Evolutionary conservation across 164 flowering plant species (phyloP).

Genomic region (Berberis vulgaris): DNA sequence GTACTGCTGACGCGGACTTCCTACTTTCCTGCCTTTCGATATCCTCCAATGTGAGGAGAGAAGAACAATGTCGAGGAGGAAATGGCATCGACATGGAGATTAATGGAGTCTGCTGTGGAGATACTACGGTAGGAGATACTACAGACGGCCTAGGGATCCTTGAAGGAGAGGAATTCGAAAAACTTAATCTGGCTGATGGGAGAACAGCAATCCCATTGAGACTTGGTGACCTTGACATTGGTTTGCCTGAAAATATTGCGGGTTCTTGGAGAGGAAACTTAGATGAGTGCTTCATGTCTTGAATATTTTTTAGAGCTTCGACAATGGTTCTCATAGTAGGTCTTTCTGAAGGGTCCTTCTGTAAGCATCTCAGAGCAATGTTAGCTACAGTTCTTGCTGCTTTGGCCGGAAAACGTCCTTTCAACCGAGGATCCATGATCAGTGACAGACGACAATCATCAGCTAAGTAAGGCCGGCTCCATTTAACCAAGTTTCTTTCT

Average conservation of each 20-base stretch:
- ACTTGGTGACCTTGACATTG: conserved; percentile 71
- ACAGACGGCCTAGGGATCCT: conserved; percentile 21
- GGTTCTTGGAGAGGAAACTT: conserved; percentile 89
- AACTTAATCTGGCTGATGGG: conserved; percentile 38
- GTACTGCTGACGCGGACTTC: conserved; percentile 36
- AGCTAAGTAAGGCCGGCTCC: conserved; percentile 77
- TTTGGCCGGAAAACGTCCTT: conserved; percentile 72
- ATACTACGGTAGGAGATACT: conserved; percentile 26
- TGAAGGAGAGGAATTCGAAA: conserved; percentile 63
- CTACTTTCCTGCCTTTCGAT: conserved; percentile 43
- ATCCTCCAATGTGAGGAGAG: conserved; percentile 42
- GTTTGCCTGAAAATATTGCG: conserved; percentile 36
- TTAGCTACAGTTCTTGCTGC: conserved; percentile 83
- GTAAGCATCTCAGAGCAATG: conserved; percentile 73
- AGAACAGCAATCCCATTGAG: conserved; percentile 47
- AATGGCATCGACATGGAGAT: conserved; percentile 15
- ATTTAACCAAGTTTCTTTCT: conserved; percentile 81
- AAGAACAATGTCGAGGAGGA: conserved; percentile 56
- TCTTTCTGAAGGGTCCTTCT: conserved; percentile 75
- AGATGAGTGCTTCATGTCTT: conserved; percentile 57
- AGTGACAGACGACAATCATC: conserved; percentile 73
- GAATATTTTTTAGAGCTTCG: conserved; percentile 62
- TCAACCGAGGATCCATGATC: conserved; percentile 89
- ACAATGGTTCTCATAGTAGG: conserved; percentile 87
- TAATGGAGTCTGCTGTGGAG: conserved; percentile 11